Base-by-base conservation (phyloP, 2,329 filamentous ascomycete genomes). In the Trichocomaceae sp. region DNA sequence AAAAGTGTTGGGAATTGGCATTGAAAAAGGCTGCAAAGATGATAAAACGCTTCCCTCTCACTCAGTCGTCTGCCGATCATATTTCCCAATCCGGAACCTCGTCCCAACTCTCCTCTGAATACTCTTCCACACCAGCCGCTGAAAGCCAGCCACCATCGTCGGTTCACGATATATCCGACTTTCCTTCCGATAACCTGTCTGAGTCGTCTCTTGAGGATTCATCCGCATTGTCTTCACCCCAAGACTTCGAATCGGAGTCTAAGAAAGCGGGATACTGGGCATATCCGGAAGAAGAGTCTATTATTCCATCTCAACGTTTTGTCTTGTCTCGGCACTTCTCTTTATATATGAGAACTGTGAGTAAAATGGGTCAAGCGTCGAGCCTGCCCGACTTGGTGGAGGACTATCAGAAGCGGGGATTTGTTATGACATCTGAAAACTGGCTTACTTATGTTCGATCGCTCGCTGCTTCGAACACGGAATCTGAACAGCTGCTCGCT, bases 381-480 rank as follows among this genome's bases (percentile, higher is more conserved):
- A 77, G 75, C 19, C 72, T 88, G 12, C 65, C 76, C 5, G 57
- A 72, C 7, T 70, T 81, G 15, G 68, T 90, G 26, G 69, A 76
- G 20, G 69, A 79, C n/a, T 74, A 91, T 10, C 74, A 82, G 8
- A 66, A 68, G 1, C 77, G 79, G 41, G 92, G 91, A 10, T 96
- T 92, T 73, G 74, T 76, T 26, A 71, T 96, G 55, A 85, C 89
- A 64, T 85, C 82, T 66, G 80, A 79, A 62, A 90, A 88, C 61
- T 95, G 90, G 90, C 93, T 95, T 66, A 77, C 81, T 50, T 84
- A 88, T 60, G 79, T 96, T 54, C 82, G 86, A 62, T 71, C 79
- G 50, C 81, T 96, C 26, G 82, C 83, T 22, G 74, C 77, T 13
- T 76, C 83, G 52, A 78, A 79, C 46, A 77, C 79, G 46, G 79